A percentile compares a stretch with the other conserved stretches of the same genome.
These are phyloP conservation scores for Avena sativa DNA, from an alignment of 176 grass and related monocot genomes.

Conservation along the genomic window DNA sequence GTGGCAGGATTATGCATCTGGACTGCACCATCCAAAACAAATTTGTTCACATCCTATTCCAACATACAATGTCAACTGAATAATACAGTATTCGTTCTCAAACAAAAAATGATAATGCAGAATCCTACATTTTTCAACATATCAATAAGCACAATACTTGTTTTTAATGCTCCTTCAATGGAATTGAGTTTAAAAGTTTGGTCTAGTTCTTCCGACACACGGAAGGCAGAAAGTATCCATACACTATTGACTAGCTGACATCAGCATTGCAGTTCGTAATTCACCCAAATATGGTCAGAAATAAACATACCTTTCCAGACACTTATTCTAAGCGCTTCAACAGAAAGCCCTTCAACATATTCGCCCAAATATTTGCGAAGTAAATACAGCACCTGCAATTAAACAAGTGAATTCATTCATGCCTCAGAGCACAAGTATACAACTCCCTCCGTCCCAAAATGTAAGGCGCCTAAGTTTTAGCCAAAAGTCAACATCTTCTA, in stretches of 20 bases:
- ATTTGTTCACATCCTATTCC: slow-evolving; percentile 8
- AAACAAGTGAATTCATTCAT: slow-evolving; percentile 33
- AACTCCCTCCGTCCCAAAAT: no score
- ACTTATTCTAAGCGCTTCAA: slow-evolving; percentile 95
- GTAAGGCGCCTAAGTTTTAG: no score
- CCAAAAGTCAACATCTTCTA: no score
- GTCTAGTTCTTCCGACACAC: slow-evolving; percentile 6
- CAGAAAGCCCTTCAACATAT: slow-evolving; percentile 97
- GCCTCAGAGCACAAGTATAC: slow-evolving; percentile 2
- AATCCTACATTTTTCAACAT: neutral
- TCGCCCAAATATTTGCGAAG: slow-evolving; percentile 97
- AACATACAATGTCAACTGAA: slow-evolving; percentile 36
- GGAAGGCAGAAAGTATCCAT: neutral
- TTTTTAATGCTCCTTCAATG: slow-evolving; percentile 18
- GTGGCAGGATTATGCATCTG: slow-evolving; percentile 5
- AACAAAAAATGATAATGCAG: slow-evolving; percentile 14
- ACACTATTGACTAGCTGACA: slow-evolving; percentile 16
- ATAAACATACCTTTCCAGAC: slow-evolving; percentile 89
- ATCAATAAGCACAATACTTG: slow-evolving; percentile 11
- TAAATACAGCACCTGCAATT: slow-evolving; percentile 76
- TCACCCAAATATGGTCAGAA: slow-evolving; percentile 20
- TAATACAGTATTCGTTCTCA: neutral
- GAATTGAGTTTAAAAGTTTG: neutral
- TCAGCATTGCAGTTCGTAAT: slow-evolving; percentile 20
- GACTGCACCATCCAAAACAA: neutral